phyloP scores from a whole-genome alignment of 228 moss, liverwort and hornwort genomes.

The Sphagnum fallax region DNA sequence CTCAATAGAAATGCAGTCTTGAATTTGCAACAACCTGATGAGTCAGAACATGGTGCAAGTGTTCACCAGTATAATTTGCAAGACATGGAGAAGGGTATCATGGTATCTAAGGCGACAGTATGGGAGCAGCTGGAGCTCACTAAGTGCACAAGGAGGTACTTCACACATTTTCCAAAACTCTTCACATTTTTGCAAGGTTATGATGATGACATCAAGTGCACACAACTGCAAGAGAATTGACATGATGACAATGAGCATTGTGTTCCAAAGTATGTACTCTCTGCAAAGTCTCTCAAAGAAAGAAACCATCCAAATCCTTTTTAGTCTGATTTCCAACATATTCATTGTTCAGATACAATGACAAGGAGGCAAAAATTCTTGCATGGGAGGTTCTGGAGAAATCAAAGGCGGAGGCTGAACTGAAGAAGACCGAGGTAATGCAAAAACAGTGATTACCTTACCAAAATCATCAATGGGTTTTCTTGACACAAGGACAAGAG shows the following conservation, averaged over 20 bases:
- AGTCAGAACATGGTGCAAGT: conserved; percentile 52
- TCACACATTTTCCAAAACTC: neutral
- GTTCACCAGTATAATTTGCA: conserved; percentile 48
- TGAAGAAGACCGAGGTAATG: conserved; percentile 71
- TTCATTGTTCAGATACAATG: conserved; percentile 36
- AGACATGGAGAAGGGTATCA: conserved; percentile 41
- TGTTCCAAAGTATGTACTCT: too few species aligned
- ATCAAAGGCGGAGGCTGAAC: conserved; percentile 67
- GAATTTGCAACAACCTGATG: conserved; percentile 54
- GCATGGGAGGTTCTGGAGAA: conserved; percentile 83
- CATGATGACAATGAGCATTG: neutral
- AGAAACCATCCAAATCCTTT: too few species aligned
- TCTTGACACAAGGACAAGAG: neutral
- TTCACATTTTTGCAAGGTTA: neutral
- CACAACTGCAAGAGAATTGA: neutral
- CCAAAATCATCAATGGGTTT: neutral
- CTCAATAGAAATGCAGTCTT: conserved; percentile 16
- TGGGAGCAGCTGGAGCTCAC: conserved; percentile 73
- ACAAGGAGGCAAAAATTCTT: conserved; percentile 74
- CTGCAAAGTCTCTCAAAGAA: too few species aligned
- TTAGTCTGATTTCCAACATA: too few species aligned
- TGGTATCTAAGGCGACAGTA: conserved; percentile 38
- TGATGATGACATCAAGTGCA: too few species aligned
- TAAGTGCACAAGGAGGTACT: conserved; percentile 60
- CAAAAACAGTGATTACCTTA: neutral